Percentiles rank a stretch among this genome's conserved stretches.
phyloP scores from a whole-genome alignment of 257 asterid species.

The Coffea eugenioides region DNA sequence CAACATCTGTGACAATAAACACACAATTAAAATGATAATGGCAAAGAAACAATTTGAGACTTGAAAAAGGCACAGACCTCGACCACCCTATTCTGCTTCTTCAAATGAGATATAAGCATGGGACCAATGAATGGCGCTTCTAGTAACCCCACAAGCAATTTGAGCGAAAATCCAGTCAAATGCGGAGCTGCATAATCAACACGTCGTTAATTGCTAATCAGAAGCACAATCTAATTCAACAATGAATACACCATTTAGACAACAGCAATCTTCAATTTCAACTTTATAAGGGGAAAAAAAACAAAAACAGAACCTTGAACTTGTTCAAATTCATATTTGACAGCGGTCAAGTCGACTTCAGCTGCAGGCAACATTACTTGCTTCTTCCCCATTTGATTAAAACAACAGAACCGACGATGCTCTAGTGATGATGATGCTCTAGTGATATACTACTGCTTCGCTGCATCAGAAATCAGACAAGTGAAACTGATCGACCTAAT shows the following conservation, averaged over 20 bases:
- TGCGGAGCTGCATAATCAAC: constrained; percentile 74
- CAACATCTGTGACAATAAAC: constrained; percentile 53
- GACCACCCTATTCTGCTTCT: constrained; percentile 58
- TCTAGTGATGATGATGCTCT: no score
- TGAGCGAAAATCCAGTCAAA: constrained; percentile 73
- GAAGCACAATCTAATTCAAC: background rate
- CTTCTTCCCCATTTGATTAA: constrained; percentile 60
- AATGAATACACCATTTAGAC: background rate
- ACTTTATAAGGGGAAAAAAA: background rate
- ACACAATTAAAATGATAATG: background rate
- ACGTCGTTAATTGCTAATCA: background rate
- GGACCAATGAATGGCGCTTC: constrained; percentile 72
- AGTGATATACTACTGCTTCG: background rate
- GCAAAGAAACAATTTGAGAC: background rate
- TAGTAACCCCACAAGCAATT: constrained; percentile 51
- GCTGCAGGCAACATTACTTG: constrained; percentile 70
- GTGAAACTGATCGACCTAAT: background rate
- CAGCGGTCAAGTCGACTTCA: constrained; percentile 69
- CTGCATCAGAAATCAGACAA: background rate
- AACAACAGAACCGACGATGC: no score
- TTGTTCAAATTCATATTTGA: constrained; percentile 51
- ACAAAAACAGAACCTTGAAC: constrained; percentile 51
- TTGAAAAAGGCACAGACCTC: constrained; percentile 42
- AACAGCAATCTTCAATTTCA: background rate
- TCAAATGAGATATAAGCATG: constrained; percentile 46